A percentile compares a stretch with the other conserved stretches of the same genome.
These are phyloP conservation scores for Syzygium jambos DNA, from an alignment of 345 rosid species.

Conservation along the genomic window DNA sequence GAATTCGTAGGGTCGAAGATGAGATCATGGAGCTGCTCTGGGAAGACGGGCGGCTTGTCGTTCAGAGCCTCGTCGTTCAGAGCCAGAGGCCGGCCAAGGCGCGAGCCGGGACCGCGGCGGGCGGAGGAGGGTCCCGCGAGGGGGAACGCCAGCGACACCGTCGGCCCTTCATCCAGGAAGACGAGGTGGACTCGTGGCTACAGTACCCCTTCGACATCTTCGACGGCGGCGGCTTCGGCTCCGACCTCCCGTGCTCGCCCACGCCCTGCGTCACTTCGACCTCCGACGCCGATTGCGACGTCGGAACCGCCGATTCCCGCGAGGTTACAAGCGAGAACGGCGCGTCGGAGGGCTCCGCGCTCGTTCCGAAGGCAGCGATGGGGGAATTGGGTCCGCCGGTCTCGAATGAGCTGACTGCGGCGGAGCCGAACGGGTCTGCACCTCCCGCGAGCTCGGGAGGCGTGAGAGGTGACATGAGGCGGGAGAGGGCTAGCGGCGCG, in stretches of 20 bases:
- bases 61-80: constrained; percentile 53
- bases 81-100: constrained; percentile 37
- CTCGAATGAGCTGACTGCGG: neutral
- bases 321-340: neutral
- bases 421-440: neutral
- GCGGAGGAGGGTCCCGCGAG: neutral
- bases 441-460: neutral
- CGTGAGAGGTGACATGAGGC: neutral
- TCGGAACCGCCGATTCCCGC: neutral
- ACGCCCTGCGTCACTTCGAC: neutral
- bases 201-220: constrained; percentile 48
- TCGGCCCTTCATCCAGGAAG: constrained; percentile 57
- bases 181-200: constrained; percentile 78
- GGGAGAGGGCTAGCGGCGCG: neutral
- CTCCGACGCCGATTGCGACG: neutral
- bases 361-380: neutral
- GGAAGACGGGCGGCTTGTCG: constrained; percentile 73
- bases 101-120: neutral
- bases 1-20: constrained; percentile 36
- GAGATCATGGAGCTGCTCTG: constrained; percentile 77
- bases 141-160: neutral
- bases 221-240: constrained; percentile 52
- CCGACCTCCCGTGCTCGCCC: constrained; percentile 29
- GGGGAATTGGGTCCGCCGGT: neutral
- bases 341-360: neutral